Percentiles rank a stretch among this genome's conserved stretches.
Conservation (phyloP, 176 grass and related monocot genomes). For the Oryza rufipogon region DNA sequence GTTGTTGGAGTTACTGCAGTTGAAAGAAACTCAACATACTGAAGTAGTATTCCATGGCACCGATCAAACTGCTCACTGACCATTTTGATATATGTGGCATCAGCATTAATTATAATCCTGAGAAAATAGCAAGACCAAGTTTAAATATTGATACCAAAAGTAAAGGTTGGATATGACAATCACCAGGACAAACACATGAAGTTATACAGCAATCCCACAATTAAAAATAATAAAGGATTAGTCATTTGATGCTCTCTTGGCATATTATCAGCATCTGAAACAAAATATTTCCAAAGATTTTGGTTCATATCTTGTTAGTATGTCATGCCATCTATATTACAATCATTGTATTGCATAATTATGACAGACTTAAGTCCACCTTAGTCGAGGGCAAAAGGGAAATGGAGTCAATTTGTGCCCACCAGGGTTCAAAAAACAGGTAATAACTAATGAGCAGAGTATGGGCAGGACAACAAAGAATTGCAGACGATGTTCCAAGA, state of each 20-base stretch:
- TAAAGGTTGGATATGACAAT: slow-evolving; percentile 38
- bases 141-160: slow-evolving; percentile 29
- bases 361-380: slow-evolving; percentile 29
- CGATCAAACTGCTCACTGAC: slow-evolving; percentile 98
- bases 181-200: slow-evolving; percentile 10
- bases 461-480: neutral
- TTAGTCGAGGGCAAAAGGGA: neutral
- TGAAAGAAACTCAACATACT: slow-evolving; percentile 96
- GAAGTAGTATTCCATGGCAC: slow-evolving; percentile 94
- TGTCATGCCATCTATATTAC: neutral
- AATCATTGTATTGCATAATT: slow-evolving; percentile 19
- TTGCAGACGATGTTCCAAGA: slow-evolving; percentile 13
- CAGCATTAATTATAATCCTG: slow-evolving; percentile 91
- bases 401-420: neutral
- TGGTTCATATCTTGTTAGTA: slow-evolving; percentile 7
- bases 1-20: slow-evolving; percentile 68
- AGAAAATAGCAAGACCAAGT: slow-evolving; percentile 38
- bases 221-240: slow-evolving; percentile 2
- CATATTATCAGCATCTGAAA: neutral
- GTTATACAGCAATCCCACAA: slow-evolving; percentile 1
- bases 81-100: slow-evolving; percentile 99
- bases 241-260: neutral
- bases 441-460: neutral
- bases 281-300: neutral
- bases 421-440: neutral